These are phyloP conservation scores for Leccinum truebloodii DNA, from an alignment of 768 basidiomycete species.

Conservation along the genomic window DNA sequence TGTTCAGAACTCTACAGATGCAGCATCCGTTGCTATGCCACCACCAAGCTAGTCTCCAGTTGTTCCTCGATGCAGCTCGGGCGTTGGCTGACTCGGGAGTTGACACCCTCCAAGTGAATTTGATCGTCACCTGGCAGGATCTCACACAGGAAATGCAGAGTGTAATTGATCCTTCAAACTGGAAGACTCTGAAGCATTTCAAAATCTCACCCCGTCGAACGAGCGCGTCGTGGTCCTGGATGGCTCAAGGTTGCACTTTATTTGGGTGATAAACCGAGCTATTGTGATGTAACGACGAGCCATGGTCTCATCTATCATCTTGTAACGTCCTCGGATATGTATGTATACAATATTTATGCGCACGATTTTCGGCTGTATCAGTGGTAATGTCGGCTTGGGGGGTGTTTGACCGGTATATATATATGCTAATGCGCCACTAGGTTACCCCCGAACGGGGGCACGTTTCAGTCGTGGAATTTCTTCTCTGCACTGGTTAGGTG, in stretches of 20 bases:
- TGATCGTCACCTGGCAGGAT: constrained; percentile 20
- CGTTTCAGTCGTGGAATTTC: no score
- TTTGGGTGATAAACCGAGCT: neutral
- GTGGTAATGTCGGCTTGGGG: neutral
- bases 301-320: constrained; percentile 1
- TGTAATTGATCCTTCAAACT: constrained; percentile 24
- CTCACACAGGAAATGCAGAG: constrained; percentile 22
- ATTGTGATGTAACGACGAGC: neutral
- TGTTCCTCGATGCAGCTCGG: constrained; percentile 20
- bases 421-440: neutral
- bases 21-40: constrained; percentile 21
- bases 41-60: constrained; percentile 16
- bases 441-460: no score
- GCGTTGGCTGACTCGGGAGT: constrained; percentile 16
- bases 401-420: neutral
- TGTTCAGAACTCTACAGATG: constrained; percentile 21
- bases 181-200: constrained; percentile 16
- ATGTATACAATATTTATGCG: neutral
- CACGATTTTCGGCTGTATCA: neutral
- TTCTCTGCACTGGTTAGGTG: no score
- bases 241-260: constrained; percentile 5
- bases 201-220: constrained; percentile 13
- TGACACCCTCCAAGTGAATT: constrained; percentile 12
- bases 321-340: neutral
- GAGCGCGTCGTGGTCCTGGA: constrained; percentile 18